Conservation (phyloP, 2,329 filamentous ascomycete species). For the Pseudogymnoascus sp. region DNA sequence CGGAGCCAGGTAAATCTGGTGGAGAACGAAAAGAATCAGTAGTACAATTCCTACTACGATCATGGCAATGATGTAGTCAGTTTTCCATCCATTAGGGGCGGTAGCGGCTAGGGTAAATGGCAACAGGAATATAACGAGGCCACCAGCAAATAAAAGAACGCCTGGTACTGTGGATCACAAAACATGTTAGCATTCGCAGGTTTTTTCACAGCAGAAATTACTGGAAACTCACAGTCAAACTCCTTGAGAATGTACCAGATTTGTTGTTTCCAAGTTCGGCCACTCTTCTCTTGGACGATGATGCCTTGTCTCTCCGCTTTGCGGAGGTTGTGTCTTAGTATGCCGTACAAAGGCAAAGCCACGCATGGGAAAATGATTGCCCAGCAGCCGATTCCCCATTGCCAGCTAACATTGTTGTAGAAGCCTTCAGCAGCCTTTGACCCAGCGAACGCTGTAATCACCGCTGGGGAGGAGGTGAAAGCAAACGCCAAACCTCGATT, state of each 20-base stretch:
- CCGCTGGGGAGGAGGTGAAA: constrained; percentile 55
- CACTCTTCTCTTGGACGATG: constrained; percentile 19
- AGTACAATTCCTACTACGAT: constrained; percentile 40
- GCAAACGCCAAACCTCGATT: constrained; percentile 51
- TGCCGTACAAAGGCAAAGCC: constrained; percentile 51
- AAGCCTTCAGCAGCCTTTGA: constrained; percentile 49
- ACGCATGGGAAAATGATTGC: constrained; percentile 55
- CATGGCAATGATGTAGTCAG: constrained; percentile 40
- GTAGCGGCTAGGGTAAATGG: constrained; percentile 47
- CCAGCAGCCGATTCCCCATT: constrained; percentile 62
- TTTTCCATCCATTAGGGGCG: constrained; percentile 38
- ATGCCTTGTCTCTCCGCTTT: constrained; percentile 22
- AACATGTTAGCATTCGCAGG: not conserved
- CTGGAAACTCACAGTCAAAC: constrained; percentile 29
- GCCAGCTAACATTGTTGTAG: constrained; percentile 48
- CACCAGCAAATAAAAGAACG: constrained; percentile 41
- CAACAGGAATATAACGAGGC: constrained; percentile 47
- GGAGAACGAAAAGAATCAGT: constrained; percentile 32
- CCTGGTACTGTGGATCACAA: constrained; percentile 31
- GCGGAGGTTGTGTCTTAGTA: constrained; percentile 29
- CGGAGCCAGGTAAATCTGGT: constrained; percentile 40
- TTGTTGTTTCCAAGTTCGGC: constrained; percentile 18
- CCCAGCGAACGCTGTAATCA: constrained; percentile 58
- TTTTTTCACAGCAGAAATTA: not conserved
- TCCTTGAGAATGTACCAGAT: constrained; percentile 32